Base-by-base conservation (phyloP, 768 basidiomycete genomes). In the Tricholoma bakamatsutake region DNA sequence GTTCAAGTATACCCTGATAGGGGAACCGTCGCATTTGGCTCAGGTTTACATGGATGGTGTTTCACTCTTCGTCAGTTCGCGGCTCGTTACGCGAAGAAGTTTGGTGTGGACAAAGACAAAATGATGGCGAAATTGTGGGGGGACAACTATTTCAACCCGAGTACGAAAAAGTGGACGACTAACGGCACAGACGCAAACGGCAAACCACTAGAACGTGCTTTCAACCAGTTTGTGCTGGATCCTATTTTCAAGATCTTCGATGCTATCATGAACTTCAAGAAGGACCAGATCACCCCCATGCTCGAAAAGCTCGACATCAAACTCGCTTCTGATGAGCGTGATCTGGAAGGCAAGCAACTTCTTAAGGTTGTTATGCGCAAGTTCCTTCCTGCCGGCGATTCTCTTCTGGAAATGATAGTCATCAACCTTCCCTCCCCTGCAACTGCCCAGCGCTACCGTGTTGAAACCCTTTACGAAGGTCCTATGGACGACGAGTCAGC, bases 401-500 rank as follows among this genome's bases (percentile, higher is more conserved):
- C 95, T 46, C 87, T 99, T 64, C 72, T 99, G 76, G 97, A 98
- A 83, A 99, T 99, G 97, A 98, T 98, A 74, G 94, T 98, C 80
- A 92, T 99, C 75, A 93, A 98, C 79, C 86, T 99, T 61, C 96
- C 97, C 45, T 99, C 97, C 21, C 96, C 95, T 55, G 86, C 85
- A 55, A 98, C 96, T 59, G 97, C 97, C 59, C 97, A 99, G 76
- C 84, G 88, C 53, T 98, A 98, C 77, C 95, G 97, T 82, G 95
- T 97, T 55, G 94, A 98, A 81, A 98, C 97, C 63, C 87, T 99
- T 59, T 98, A 99, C 74, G 97, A 99, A 71, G 97, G 97, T 71
- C 97, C 97, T 66, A 93, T 98, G 93, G 97, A 99, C 76, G 97
- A 99, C 69, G 97, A 99, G 76, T 97, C 93, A 57, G 97, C 97